Conservation (phyloP, 208 protist genomes). For the Lotmaria passim region DNA sequence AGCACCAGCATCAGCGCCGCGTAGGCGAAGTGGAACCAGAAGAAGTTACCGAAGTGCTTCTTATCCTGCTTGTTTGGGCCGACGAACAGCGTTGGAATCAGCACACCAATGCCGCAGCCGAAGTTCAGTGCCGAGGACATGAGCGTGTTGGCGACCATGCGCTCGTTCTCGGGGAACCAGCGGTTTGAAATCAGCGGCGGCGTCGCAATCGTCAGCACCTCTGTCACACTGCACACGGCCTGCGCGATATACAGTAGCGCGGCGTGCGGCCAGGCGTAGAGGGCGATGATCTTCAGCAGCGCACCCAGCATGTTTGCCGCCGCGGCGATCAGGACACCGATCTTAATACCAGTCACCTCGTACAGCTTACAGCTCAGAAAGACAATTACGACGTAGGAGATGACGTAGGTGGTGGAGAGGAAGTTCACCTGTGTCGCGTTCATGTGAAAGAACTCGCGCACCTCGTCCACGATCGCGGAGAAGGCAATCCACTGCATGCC, state of each 20-base stretch:
- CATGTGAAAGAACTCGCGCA: constrained; percentile 62
- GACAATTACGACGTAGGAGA: constrained; percentile 75
- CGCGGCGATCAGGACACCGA: constrained; percentile 56
- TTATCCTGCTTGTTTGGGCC: constrained; percentile 46
- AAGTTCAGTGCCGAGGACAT: constrained; percentile 70
- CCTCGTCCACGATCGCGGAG: constrained; percentile 59
- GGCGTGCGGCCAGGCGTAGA: constrained; percentile 66
- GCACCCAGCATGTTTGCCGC: constrained; percentile 57
- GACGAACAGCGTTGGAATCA: constrained; percentile 78
- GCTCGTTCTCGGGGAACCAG: constrained; percentile 75
- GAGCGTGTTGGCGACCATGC: constrained; percentile 74
- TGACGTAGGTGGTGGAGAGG: constrained; percentile 78
- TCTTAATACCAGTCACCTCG: constrained; percentile 69
- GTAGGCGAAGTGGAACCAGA: constrained; percentile 75
- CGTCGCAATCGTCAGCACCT: constrained; percentile 79
- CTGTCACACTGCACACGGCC: constrained; percentile 72
- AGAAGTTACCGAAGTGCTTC: constrained; percentile 68
- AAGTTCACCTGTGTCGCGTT: constrained; percentile 67
- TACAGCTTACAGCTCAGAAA: constrained; percentile 87
- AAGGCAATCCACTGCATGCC: constrained; percentile 84
- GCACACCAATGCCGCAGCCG: constrained; percentile 68
- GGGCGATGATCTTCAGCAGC: constrained; percentile 63
- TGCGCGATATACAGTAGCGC: constrained; percentile 66
- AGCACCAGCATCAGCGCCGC: constrained; percentile 42
- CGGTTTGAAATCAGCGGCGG: constrained; percentile 78